Evolutionary conservation across 257 asterid genomes (phyloP), one percentile per base, ranked within the genome.

Genomic region (Solanum medicagineum): DNA sequence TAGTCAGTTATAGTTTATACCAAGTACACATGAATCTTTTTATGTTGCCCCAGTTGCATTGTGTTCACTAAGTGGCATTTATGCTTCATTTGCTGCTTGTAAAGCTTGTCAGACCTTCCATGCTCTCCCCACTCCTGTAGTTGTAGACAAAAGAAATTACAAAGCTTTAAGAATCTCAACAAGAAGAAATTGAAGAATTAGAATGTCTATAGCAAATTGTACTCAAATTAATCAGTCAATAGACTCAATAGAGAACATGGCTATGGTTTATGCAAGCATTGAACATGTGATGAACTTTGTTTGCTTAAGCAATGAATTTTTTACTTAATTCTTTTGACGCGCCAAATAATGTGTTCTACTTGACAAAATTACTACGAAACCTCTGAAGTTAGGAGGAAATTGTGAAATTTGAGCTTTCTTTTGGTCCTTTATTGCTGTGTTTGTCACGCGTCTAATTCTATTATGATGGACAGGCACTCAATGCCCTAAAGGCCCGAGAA

Each of bases 401-500:
- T 42, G 80, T 71, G 70, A 29, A 29, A 54, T 81, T 32, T 44
- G 74, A 36, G 55, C 13, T 63, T 20, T 80, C 10, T 42, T 17
- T 17, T 36, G 15, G 10, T n/a, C 29, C 59, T 65, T 65, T 47
- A 10, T 63, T 24, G 85, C 55, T 83, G 90, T 89, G 80, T 88
- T 4, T 36, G 42, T 36, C 42, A 36, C 6, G 2, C 42, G 6
- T 36, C 42, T 36, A 36, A 36, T 36, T 36, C 42, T 36, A 36
- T 36, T 36, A 36, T 4, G 42, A 36, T 36, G 42, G 42, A 0
- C 42, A 36, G 42, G 42, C 6, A 36, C 42, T 5, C 42, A 36
- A 36, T 36, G 42, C 42, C 42, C 42, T 36, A 36, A 36, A 36
- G 42, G 42, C 42, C 42, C 42, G 6, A 36, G 42, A 4, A 7